Evolutionary conservation across 345 rosid genomes (phyloP).

Genomic region (Camelina neglecta): DNA sequence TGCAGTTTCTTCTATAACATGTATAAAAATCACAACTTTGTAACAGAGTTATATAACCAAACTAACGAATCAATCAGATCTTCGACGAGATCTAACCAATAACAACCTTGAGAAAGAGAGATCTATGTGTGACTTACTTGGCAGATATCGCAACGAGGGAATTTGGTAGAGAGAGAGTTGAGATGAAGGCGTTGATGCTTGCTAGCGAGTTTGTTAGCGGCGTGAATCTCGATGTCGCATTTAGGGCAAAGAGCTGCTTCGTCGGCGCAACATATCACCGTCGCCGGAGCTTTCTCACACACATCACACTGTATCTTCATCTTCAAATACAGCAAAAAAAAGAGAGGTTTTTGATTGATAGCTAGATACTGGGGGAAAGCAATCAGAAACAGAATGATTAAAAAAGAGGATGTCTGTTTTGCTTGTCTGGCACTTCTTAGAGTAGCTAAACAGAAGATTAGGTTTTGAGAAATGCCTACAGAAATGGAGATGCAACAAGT

Average conservation of each 20-base stretch:
- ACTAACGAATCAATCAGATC: not conserved
- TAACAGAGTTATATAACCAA: not conserved
- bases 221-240: constrained; percentile 90
- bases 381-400: not conserved
- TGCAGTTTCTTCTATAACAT: not conserved
- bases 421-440: not conserved
- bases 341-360: not conserved
- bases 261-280: constrained; percentile 96
- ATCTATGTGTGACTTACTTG: constrained; percentile 52
- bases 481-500: constrained; percentile 27
- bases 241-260: constrained; percentile 91
- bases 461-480: not conserved
- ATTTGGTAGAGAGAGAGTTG: constrained; percentile 66
- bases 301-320: constrained; percentile 99
- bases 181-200: constrained; percentile 97
- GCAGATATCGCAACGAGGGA: constrained; percentile 93
- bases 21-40: not conserved
- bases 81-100: not conserved
- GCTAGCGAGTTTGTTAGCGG: constrained; percentile 93
- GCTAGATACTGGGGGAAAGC: not conserved
- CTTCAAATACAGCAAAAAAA: not conserved
- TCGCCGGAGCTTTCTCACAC: constrained; percentile 93
- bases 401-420: not conserved
- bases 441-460: constrained; percentile 21
- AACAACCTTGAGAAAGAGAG: not conserved